Evolutionary conservation across 1,139 yeast genomes (phyloP).

Genomic region (Waltiozyma sp.): DNA sequence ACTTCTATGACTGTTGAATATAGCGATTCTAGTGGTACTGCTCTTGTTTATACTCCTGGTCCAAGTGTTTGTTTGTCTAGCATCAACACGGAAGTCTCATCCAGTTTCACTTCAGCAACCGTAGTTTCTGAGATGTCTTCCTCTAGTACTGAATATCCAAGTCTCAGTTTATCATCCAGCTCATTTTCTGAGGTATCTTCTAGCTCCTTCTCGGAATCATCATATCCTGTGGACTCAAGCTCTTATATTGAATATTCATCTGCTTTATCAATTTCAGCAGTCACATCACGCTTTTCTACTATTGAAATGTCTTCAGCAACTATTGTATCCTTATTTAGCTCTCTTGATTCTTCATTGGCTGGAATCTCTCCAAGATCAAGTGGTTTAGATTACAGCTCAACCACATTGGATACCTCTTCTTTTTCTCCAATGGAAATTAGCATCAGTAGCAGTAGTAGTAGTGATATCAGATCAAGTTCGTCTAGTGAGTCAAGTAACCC

Average conservation of each 20-base stretch:
- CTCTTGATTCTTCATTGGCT: background rate
- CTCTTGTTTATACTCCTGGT: conserved; percentile 11
- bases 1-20: conserved; percentile 7
- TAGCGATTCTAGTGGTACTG: conserved; percentile 10
- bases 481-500: too few species aligned
- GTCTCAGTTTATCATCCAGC: background rate
- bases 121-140: background rate
- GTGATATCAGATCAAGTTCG: background rate
- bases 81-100: conserved; percentile 1
- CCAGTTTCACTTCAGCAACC: background rate
- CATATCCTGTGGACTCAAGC: background rate
- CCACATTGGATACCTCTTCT: too few species aligned
- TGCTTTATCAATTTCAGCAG: background rate
- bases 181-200: background rate
- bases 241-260: background rate
- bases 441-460: too few species aligned
- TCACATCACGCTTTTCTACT: background rate
- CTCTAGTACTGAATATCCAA: background rate
- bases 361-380: background rate
- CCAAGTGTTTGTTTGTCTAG: conserved; percentile 1
- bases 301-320: background rate
- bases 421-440: too few species aligned
- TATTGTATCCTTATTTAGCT: too few species aligned
- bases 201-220: background rate
- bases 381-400: too few species aligned